Evolutionary conservation across 257 asterid species (phyloP), one percentile per base, ranked within the genome.

Genomic region (Nicotiana obtusifolia): DNA sequence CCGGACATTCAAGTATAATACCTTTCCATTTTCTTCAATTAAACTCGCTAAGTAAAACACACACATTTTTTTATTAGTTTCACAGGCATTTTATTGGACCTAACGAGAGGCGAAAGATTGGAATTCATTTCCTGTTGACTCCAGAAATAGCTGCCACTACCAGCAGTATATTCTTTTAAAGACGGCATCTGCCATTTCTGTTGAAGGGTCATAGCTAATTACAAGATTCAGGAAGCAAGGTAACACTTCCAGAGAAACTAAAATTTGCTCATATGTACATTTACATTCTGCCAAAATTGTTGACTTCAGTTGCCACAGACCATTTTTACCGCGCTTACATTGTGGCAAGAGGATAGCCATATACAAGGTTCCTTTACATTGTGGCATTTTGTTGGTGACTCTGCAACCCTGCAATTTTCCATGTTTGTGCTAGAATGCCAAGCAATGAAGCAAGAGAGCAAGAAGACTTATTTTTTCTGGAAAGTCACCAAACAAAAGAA

Each of bases 401-500:
- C 64, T 52, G 44, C 44, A 75, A 75, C 26, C 62, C 16, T 49
- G 26, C 26, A 80, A 52, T 80, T 62, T 65, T 11, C 76, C 54
- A 15, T 54, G 78, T 10, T 64, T 22, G 26, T 14, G 44, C n/a
- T 56, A 33, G 37, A 60, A 57, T 17, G n/a, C 84, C 85, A 62
- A 26, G 67, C 59, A 78, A 64, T 20, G 61, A 56, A 64, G 4
- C 64, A 41, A 28, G 62, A 79, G 59, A 47, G 66, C 44, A 80
- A 10, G 16, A 57, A 65, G 61, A 19, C 62, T 86, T 84, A 96
- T 83, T 94, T 96, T 81, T 92, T 96, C 90, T 92, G 97, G 98
- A 96, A 96, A 28, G 92, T 87, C 76, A 96, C 88, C 64, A 94
- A 89, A 86, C 95, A 88, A 90, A 94, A 88, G 83, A 88, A 93